These are phyloP conservation scores for Cutaneotrichosporon sp. DNA, from an alignment of 1,284 basidiomycete species.

Conservation along the genomic window DNA sequence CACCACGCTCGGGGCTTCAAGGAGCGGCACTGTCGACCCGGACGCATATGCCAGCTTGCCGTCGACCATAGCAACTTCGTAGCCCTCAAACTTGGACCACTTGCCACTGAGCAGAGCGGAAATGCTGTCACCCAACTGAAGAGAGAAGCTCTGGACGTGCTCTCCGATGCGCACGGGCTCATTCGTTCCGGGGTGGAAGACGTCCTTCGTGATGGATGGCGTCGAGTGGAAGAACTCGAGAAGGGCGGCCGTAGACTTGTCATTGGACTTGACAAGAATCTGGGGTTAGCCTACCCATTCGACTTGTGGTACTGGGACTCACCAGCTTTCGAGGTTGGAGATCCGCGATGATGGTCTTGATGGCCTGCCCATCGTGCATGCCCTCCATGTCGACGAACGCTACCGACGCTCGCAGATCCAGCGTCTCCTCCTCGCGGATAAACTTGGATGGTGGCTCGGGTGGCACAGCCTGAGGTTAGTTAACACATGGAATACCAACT, in stretches of 20 bases:
- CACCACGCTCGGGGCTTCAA: slow-evolving; percentile 56
- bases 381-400: slow-evolving; percentile 95
- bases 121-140: slow-evolving; percentile 86
- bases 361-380: slow-evolving; percentile 88
- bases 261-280: slow-evolving; percentile 80
- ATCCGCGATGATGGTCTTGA: slow-evolving; percentile 94
- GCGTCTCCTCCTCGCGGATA: slow-evolving; percentile 64
- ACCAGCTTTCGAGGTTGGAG: slow-evolving; percentile 94
- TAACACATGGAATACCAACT: slow-evolving; percentile 11
- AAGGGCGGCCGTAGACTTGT: slow-evolving; percentile 63
- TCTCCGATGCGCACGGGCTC: slow-evolving; percentile 86
- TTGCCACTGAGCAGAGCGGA: slow-evolving; percentile 60
- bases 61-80: slow-evolving; percentile 85
- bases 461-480: slow-evolving; percentile 56
- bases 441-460: slow-evolving; percentile 89
- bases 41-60: slow-evolving; percentile 76
- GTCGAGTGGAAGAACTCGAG: slow-evolving; percentile 74
- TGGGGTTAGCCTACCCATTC: neutral
- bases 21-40: slow-evolving; percentile 61
- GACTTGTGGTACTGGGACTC: neutral
- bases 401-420: slow-evolving; percentile 76
- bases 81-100: slow-evolving; percentile 96
- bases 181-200: slow-evolving; percentile 69
- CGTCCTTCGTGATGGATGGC: slow-evolving; percentile 81
- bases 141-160: slow-evolving; percentile 88